Conservation (phyloP, 192 early-diverging fungal genomes). For the Chytriomyces sp. region DNA sequence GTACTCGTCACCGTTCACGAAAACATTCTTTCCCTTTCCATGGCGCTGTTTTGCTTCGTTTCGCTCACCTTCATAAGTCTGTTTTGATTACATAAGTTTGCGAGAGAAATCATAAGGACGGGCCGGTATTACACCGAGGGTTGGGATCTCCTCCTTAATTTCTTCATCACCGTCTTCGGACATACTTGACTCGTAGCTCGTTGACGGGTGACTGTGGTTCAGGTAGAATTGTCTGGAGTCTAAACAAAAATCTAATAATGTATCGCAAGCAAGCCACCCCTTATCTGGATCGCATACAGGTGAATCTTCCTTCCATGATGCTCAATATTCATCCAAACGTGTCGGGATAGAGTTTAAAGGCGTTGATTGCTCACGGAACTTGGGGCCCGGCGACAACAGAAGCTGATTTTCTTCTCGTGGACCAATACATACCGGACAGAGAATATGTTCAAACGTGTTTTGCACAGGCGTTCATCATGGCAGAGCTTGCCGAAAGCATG, state of each 20-base stretch:
- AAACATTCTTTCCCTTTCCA: conserved; percentile 59
- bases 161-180: conserved; percentile 59
- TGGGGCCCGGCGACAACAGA: background rate
- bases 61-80: conserved; percentile 63
- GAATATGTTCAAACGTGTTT: conserved; percentile 26
- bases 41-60: conserved; percentile 54
- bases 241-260: background rate
- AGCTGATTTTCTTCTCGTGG: conserved; percentile 19
- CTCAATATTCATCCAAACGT: too few relatives aligned
- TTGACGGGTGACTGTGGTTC: too few relatives aligned
- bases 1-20: conserved; percentile 62
- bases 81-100: background rate
- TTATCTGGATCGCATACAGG: background rate
- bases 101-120: background rate
- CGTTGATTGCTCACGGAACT: background rate
- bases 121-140: conserved; percentile 44
- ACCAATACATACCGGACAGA: background rate
- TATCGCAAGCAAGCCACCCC: background rate
- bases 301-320: background rate
- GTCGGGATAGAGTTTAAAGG: too few relatives aligned
- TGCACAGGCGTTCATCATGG: conserved; percentile 8
- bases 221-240: too few relatives aligned
- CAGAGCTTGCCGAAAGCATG: background rate
- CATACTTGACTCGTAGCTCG: conserved; percentile 28
- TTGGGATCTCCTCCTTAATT: conserved; percentile 42